Conservation (phyloP, 2,329 filamentous ascomycete genomes). For the Knoxdaviesia proteae region DNA sequence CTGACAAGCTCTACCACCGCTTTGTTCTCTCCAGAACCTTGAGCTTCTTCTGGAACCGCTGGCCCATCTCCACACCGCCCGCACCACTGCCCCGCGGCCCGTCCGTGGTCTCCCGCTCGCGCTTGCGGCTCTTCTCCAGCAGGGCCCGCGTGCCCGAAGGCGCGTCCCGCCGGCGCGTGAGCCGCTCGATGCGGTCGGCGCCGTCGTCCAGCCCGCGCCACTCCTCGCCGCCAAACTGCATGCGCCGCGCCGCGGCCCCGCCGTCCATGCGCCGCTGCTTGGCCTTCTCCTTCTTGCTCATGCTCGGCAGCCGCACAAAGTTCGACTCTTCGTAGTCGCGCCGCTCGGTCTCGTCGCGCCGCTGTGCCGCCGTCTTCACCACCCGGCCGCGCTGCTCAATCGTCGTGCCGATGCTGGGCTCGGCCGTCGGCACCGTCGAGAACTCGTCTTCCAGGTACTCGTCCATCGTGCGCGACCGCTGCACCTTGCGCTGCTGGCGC, state of each 20-base stretch:
- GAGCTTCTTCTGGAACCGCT: constrained; percentile 50
- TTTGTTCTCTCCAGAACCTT: constrained; percentile 24
- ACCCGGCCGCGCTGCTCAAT: constrained; percentile 61
- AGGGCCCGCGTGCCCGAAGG: constrained; percentile 36
- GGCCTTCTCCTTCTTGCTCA: constrained; percentile 68
- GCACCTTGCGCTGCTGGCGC: constrained; percentile 37
- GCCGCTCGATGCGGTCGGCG: constrained; percentile 63
- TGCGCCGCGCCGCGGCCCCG: constrained; percentile 16
- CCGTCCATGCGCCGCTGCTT: constrained; percentile 36
- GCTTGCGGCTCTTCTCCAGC: constrained; percentile 73
- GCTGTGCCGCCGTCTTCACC: constrained; percentile 57
- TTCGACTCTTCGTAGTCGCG: constrained; percentile 81
- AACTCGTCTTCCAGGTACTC: constrained; percentile 80
- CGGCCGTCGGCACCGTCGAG: constrained; percentile 57
- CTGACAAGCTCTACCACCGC: too few relatives aligned
- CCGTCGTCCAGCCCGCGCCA: constrained; percentile 74
- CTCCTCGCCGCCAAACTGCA: constrained; percentile 77
- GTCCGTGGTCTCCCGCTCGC: constrained; percentile 46
- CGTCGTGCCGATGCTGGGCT: constrained; percentile 82
- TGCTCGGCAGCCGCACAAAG: constrained; percentile 67
- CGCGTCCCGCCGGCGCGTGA: constrained; percentile 51
- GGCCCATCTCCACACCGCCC: constrained; percentile 40
- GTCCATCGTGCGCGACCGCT: constrained; percentile 69
- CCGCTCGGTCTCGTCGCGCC: constrained; percentile 57
- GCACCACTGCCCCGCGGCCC: constrained; percentile 43